A percentile compares a stretch with the other conserved stretches of the same genome.
Evolutionary conservation across 2,329 filamentous ascomycete species (phyloP).

Genomic region (Coniochaeta sp.): DNA sequence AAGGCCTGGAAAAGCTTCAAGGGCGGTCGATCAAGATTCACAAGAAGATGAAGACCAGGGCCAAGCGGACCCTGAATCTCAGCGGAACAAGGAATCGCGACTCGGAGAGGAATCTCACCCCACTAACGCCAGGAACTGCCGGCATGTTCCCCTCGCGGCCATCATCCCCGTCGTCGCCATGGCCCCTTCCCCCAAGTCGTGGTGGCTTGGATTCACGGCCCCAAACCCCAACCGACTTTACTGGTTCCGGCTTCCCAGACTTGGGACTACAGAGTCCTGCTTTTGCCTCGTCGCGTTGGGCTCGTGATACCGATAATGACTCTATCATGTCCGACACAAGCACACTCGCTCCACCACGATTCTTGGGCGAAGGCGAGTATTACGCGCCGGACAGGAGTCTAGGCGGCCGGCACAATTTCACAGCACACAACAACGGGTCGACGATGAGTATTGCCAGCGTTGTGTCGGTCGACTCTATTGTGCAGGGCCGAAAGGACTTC

Average conservation of each 20-base stretch:
- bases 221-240: neutral
- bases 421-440: neutral
- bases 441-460: constrained; percentile 28
- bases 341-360: constrained; percentile 7
- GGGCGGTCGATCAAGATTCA: constrained; percentile 38
- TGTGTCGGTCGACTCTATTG: constrained; percentile 19
- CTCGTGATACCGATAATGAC: constrained; percentile 6
- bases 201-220: neutral
- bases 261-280: constrained; percentile 3
- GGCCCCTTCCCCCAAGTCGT: neutral
- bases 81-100: neutral
- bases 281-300: neutral
- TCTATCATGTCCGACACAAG: constrained; percentile 5
- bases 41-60: constrained; percentile 7
- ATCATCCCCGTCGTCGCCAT: neutral
- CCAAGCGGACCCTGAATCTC: neutral
- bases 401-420: neutral
- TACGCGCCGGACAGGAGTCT: neutral
- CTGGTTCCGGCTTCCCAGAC: neutral
- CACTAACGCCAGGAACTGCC: neutral
- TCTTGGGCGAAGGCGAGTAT: constrained; percentile 5
- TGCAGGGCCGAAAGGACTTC: constrained; percentile 51
- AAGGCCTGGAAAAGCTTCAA: constrained; percentile 55
- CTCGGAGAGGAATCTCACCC: neutral
- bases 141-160: neutral